phyloP scores from a whole-genome alignment of 495 filamentous ascomycete genomes.

The Podospora australis region DNA sequence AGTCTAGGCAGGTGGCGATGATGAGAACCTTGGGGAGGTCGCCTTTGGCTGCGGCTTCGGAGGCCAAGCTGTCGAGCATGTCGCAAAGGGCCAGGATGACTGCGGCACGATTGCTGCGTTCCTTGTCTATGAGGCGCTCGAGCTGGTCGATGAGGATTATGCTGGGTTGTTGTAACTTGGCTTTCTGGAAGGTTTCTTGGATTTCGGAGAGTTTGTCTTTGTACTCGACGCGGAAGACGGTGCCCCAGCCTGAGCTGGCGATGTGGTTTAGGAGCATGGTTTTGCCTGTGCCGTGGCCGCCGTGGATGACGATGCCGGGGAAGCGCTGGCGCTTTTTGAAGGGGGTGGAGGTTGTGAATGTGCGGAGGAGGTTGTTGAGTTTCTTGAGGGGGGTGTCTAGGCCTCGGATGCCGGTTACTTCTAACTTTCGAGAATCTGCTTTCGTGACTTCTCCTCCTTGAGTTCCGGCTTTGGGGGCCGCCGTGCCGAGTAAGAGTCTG shows the following conservation, averaged over 20 bases:
- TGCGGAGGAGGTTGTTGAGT: conserved; percentile 60
- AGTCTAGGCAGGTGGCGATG: conserved; percentile 67
- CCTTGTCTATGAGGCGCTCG: conserved; percentile 66
- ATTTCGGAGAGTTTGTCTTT: conserved; percentile 53
- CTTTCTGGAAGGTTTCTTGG: conserved; percentile 64
- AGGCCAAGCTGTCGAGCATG: conserved; percentile 44
- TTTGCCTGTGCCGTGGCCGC: conserved; percentile 80
- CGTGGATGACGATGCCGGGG: conserved; percentile 66
- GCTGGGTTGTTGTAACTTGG: conserved; percentile 65
- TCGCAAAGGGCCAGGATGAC: conserved; percentile 46
- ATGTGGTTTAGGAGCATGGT: conserved; percentile 61
- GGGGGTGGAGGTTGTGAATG: conserved; percentile 40
- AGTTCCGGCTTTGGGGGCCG: not conserved
- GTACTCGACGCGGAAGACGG: conserved; percentile 53
- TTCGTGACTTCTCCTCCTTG: conserved; percentile 9
- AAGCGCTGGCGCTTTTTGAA: conserved; percentile 31
- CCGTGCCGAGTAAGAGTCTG: conserved; percentile 27
- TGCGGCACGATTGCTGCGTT: conserved; percentile 40
- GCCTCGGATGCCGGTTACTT: conserved; percentile 51
- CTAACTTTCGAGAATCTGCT: conserved; percentile 25
- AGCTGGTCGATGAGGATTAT: conserved; percentile 79
- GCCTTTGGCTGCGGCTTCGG: conserved; percentile 27
- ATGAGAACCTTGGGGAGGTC: conserved; percentile 49
- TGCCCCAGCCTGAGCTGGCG: conserved; percentile 61
- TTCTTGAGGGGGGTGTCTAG: conserved; percentile 55